Conservation (phyloP, 2,329 filamentous ascomycete species). For the Fusarium chlamydosporum region DNA sequence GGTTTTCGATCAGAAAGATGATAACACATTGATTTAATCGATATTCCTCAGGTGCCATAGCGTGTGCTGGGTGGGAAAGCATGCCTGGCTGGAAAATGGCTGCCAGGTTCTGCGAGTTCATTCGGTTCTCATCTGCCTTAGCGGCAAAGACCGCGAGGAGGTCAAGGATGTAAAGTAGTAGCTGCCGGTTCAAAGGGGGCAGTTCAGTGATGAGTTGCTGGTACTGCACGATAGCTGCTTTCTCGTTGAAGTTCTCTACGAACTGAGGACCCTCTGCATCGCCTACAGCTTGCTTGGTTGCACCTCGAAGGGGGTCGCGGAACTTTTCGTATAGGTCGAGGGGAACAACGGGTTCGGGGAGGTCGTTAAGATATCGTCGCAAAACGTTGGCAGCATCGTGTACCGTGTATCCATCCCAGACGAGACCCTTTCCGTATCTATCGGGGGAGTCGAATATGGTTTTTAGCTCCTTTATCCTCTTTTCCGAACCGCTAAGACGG, state of each 20-base stretch:
- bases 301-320: slow-evolving; percentile 81
- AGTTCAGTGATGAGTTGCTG: slow-evolving; percentile 93
- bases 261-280: slow-evolving; percentile 78
- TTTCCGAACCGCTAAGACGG: slow-evolving; percentile 93
- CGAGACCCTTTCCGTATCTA: slow-evolving; percentile 94
- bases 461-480: slow-evolving; percentile 97
- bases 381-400: slow-evolving; percentile 98
- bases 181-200: slow-evolving; percentile 91
- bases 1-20: slow-evolving; percentile 98
- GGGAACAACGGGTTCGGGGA: slow-evolving; percentile 96
- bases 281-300: slow-evolving; percentile 79
- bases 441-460: slow-evolving; percentile 93
- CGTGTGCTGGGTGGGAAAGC: slow-evolving; percentile 91
- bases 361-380: slow-evolving; percentile 92
- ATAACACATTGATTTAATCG: slow-evolving; percentile 95
- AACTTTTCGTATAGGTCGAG: slow-evolving; percentile 94
- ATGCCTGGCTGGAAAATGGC: slow-evolving; percentile 98
- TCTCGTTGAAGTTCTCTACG: slow-evolving; percentile 73
- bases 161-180: slow-evolving; percentile 95
- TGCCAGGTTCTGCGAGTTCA: slow-evolving; percentile 94
- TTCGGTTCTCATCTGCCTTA: slow-evolving; percentile 96
- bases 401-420: slow-evolving; percentile 98
- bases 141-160: slow-evolving; percentile 96
- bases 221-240: slow-evolving; percentile 83
- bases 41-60: slow-evolving; percentile 96